Percentiles rank a stretch among this genome's conserved stretches.
Conservation (phyloP, 495 filamentous ascomycete genomes). For the Thermothielavioides terrestris region DNA sequence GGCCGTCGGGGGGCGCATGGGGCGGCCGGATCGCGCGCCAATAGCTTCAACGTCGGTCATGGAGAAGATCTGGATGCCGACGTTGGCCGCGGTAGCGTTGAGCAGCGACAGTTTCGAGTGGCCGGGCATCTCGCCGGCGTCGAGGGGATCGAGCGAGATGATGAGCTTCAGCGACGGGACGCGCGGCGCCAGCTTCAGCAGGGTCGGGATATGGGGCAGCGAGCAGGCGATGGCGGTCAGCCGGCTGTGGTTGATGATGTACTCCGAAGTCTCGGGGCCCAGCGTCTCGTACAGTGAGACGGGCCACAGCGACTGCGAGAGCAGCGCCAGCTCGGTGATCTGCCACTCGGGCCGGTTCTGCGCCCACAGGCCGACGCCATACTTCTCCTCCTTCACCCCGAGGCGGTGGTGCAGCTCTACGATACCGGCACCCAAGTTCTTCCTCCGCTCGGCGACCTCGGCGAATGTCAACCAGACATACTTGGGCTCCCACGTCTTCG, state of each 20-base stretch:
- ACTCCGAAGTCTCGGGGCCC: slow-evolving; percentile 82
- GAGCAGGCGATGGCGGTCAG: slow-evolving; percentile 70
- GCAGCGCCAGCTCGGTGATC: slow-evolving; percentile 82
- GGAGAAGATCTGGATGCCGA: slow-evolving; percentile 67
- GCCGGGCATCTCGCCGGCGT: slow-evolving; percentile 67
- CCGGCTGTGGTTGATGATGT: slow-evolving; percentile 85
- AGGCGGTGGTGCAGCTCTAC: slow-evolving; percentile 69
- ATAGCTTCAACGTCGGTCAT: slow-evolving; percentile 69
- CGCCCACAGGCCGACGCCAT: slow-evolving; percentile 87
- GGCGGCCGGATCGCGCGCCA: slow-evolving; percentile 57
- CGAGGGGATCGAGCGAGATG: slow-evolving; percentile 78
- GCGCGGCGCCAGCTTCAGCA: slow-evolving; percentile 73
- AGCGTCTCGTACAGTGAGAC: slow-evolving; percentile 97
- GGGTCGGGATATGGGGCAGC: slow-evolving; percentile 73
- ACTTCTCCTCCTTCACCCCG: slow-evolving; percentile 57
- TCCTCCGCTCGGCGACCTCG: slow-evolving; percentile 68
- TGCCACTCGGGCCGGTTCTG: slow-evolving; percentile 98
- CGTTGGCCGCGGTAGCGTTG: slow-evolving; percentile 58
- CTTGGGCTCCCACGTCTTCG: slow-evolving; percentile 61
- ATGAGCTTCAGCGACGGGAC: slow-evolving; percentile 80
- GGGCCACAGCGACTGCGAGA: slow-evolving; percentile 79
- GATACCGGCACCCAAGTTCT: slow-evolving; percentile 79
- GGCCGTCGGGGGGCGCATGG: slow-evolving; percentile 59
- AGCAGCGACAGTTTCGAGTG: slow-evolving; percentile 72
- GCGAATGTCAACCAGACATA: slow-evolving; percentile 82